Evolutionary conservation across 2,329 filamentous ascomycete genomes (phyloP).

Genomic region (Fusarium oxysporum): DNA sequence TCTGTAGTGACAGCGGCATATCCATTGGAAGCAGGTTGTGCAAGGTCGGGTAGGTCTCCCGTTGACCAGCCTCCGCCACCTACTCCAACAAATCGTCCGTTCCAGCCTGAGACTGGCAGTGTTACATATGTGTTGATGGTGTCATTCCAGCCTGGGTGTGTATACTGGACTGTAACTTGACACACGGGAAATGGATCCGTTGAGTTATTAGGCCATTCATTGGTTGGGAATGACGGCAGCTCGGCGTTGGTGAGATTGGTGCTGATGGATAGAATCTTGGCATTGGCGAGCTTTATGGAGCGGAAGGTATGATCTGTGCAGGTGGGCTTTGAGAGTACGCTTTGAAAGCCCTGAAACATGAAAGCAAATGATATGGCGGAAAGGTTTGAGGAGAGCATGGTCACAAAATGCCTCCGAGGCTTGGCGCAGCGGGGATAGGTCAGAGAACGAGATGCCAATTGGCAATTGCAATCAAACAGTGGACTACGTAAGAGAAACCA

Average conservation of each 20-base stretch:
- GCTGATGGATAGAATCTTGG: background rate
- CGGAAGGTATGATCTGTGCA: background rate
- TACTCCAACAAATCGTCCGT: slow-evolving; percentile 22
- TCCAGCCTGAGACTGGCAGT: slow-evolving; percentile 29
- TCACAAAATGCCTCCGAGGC: background rate
- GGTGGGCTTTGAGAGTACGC: fast-evolving
- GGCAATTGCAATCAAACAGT: background rate
- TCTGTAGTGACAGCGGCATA: slow-evolving; percentile 25
- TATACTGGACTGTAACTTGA: slow-evolving; percentile 19
- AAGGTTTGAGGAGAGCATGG: slow-evolving; percentile 3
- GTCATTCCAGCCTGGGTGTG: slow-evolving; percentile 30
- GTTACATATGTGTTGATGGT: slow-evolving; percentile 17
- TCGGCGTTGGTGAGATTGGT: background rate
- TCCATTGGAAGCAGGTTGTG: slow-evolving; percentile 4
- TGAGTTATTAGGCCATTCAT: slow-evolving; percentile 6
- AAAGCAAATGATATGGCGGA: background rate
- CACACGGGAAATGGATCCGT: background rate
- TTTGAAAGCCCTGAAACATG: background rate
- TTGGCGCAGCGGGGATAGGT: background rate
- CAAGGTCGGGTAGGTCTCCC: background rate
- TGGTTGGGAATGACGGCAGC: background rate
- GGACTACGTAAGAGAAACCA: background rate
- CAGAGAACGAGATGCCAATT: background rate
- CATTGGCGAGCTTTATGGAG: background rate
- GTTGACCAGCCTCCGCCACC: slow-evolving; percentile 33